phyloP scores from a whole-genome alignment of 2,329 filamentous ascomycete genomes.

The Colletotrichum graminicola region DNA sequence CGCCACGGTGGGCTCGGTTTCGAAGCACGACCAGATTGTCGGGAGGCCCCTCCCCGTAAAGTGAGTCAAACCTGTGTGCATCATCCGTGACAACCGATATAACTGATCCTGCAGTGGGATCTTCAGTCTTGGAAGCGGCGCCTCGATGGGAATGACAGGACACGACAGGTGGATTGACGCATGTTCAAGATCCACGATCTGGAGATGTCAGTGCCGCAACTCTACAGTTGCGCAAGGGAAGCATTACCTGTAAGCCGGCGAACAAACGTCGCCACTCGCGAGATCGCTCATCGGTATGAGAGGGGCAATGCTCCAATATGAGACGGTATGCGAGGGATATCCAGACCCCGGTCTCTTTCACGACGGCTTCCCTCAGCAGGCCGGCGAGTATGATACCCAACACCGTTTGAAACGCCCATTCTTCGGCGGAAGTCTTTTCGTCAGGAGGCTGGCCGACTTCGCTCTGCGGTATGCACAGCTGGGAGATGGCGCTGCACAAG shows the following conservation, averaged over 20 bases:
- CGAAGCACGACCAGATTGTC: conserved; percentile 58
- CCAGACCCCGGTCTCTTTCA: conserved; percentile 57
- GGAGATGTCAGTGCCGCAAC: conserved; percentile 7
- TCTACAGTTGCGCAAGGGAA: neutral
- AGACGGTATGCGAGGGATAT: conserved; percentile 58
- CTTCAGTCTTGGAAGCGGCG: conserved; percentile 53
- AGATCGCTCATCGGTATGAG: conserved; percentile 53
- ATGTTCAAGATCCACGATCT: conserved; percentile 60
- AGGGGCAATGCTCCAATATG: conserved; percentile 56
- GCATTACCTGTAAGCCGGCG: conserved; percentile 46
- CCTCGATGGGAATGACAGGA: conserved; percentile 55
- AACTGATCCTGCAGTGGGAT: conserved; percentile 55
- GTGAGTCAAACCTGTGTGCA: conserved; percentile 57
- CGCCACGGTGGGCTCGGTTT: conserved; percentile 27
- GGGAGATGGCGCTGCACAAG: conserved; percentile 55
- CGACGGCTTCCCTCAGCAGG: conserved; percentile 56
- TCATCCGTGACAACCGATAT: conserved; percentile 57
- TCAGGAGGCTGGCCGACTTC: conserved; percentile 46
- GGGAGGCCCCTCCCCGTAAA: conserved; percentile 57
- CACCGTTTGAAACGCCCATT: conserved; percentile 58
- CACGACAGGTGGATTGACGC: conserved; percentile 57
- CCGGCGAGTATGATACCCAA: conserved; percentile 57
- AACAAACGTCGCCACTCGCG: conserved; percentile 57
- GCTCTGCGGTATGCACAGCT: conserved; percentile 54
- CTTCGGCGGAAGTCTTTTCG: conserved; percentile 47